phyloP scores from a whole-genome alignment of 768 basidiomycete species.

The Boletus speciosus region DNA sequence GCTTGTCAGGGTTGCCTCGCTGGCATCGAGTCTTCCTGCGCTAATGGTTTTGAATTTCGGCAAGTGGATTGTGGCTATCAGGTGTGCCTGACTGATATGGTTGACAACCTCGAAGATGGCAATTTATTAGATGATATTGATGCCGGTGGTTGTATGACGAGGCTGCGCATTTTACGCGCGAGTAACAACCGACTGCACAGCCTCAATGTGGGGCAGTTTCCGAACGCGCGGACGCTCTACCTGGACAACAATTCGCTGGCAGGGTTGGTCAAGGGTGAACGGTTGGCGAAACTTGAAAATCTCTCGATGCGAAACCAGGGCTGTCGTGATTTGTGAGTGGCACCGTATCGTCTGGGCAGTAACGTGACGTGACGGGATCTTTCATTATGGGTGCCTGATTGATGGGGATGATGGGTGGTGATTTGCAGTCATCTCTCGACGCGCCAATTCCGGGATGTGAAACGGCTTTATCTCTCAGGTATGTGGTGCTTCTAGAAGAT shows the following conservation, averaged over 20 bases:
- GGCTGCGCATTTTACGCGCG: slow-evolving; percentile 78
- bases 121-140: slow-evolving; percentile 61
- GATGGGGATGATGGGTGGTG: slow-evolving; percentile 32
- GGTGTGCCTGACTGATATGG: slow-evolving; percentile 15
- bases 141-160: slow-evolving; percentile 53
- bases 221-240: slow-evolving; percentile 84
- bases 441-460: slow-evolving; percentile 84
- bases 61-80: slow-evolving; percentile 41
- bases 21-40: slow-evolving; percentile 53
- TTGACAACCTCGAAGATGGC: slow-evolving; percentile 50
- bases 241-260: slow-evolving; percentile 78
- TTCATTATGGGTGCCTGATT: slow-evolving; percentile 38
- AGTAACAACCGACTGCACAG: slow-evolving; percentile 75
- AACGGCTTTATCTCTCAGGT: slow-evolving; percentile 94
- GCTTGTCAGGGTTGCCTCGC: slow-evolving; percentile 53
- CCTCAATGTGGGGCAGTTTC: slow-evolving; percentile 61
- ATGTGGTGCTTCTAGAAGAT: slow-evolving; percentile 32
- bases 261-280: slow-evolving; percentile 49
- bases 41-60: slow-evolving; percentile 80
- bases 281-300: slow-evolving; percentile 76
- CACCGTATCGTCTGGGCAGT: slow-evolving; percentile 10
- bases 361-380: slow-evolving; percentile 36
- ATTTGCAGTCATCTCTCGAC: slow-evolving; percentile 40
- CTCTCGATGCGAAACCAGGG: slow-evolving; percentile 89
- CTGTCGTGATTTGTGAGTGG: slow-evolving; percentile 68